phyloP scores from a whole-genome alignment of 441 rosid genomes.

The Aquilaria agallochum region DNA sequence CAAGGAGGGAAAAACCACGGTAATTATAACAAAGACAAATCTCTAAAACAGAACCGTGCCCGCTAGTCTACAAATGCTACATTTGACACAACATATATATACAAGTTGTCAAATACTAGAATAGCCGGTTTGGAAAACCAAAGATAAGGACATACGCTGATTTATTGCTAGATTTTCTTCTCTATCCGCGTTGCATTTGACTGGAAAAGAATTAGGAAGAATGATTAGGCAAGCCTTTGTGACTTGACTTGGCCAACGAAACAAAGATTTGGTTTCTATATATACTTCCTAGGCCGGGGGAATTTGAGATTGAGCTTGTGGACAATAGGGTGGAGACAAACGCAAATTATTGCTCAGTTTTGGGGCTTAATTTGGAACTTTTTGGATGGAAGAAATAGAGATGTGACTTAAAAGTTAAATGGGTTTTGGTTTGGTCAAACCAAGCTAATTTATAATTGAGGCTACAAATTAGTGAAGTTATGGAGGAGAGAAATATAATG shows the following conservation, averaged over 20 bases:
- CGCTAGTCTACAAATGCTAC: background rate
- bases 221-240: background rate
- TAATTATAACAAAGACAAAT: constrained; percentile 7
- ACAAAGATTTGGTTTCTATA: constrained; percentile 15
- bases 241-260: constrained; percentile 5
- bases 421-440: background rate
- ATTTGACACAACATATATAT: background rate
- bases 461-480: background rate
- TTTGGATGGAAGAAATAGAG: constrained; percentile 10
- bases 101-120: background rate
- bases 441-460: constrained; percentile 1
- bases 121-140: background rate
- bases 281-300: background rate
- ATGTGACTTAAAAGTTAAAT: constrained; percentile 11
- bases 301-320: constrained; percentile 17
- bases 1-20: constrained; percentile 10
- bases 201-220: background rate
- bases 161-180: constrained; percentile 3
- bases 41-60: constrained; percentile 4
- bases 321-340: constrained; percentile 40
- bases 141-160: constrained; percentile 11
- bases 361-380: constrained; percentile 19
- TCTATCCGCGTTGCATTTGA: background rate
- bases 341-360: constrained; percentile 1
- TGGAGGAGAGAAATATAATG: background rate